Evolutionary conservation across 2,329 filamentous ascomycete species (phyloP).

Genomic region (Cladosporium velox): DNA sequence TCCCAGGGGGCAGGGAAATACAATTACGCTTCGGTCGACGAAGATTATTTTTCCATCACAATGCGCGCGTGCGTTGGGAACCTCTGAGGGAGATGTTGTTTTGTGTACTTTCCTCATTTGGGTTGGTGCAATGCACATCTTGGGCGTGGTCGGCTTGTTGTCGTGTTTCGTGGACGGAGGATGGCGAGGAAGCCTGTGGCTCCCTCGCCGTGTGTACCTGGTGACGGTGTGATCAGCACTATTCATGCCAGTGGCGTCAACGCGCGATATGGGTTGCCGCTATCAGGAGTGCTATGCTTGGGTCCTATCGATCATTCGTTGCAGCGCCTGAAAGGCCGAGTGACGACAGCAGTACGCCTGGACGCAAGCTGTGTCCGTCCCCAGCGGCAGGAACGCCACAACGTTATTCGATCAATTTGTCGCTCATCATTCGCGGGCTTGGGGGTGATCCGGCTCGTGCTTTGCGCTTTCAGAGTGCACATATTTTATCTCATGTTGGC

Average conservation of each 20-base stretch:
- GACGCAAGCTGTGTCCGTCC: background rate
- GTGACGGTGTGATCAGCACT: background rate
- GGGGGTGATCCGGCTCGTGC: background rate
- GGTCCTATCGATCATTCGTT: background rate
- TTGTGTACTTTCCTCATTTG: background rate
- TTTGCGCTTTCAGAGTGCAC: background rate
- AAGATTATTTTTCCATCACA: background rate
- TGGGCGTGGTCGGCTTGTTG: background rate
- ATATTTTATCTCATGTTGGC: background rate
- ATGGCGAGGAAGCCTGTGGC: background rate
- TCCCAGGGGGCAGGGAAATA: background rate
- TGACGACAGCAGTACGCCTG: background rate
- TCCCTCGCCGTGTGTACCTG: background rate
- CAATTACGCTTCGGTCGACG: background rate
- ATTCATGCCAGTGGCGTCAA: background rate
- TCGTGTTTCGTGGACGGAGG: background rate
- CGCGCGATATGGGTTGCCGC: background rate
- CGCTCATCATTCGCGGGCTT: background rate
- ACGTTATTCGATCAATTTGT: background rate
- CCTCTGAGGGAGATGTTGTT: background rate
- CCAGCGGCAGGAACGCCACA: background rate
- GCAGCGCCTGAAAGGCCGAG: background rate
- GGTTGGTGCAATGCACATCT: background rate
- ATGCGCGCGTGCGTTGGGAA: background rate
- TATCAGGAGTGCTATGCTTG: background rate